Percentiles rank a stretch among this genome's conserved stretches.
phyloP scores from a whole-genome alignment of 805 yeast genomes.

The Kodamaea sagamina region DNA sequence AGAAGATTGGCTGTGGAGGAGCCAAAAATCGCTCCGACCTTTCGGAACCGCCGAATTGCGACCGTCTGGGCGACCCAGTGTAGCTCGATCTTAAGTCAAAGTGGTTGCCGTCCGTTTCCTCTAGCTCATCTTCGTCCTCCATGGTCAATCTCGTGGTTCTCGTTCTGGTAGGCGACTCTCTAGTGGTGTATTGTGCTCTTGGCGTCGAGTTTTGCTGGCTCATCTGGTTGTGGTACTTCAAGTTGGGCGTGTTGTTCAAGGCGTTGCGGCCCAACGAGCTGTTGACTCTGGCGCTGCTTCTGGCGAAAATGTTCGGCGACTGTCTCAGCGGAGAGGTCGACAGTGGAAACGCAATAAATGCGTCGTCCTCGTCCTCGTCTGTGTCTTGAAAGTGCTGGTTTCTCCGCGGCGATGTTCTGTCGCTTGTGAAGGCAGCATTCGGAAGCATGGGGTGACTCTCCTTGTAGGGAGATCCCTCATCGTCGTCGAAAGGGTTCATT shows the following conservation, averaged over 20 bases:
- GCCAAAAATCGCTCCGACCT: conserved; percentile 55
- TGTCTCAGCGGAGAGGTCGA: conserved; percentile 33
- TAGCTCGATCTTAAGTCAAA: conserved; percentile 18
- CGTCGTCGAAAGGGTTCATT: conserved; percentile 34
- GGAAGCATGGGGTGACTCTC: conserved; percentile 39
- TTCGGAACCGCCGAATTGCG: conserved; percentile 33
- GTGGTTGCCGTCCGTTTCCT: conserved; percentile 26
- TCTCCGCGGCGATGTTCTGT: conserved; percentile 40
- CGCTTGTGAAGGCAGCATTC: conserved; percentile 41
- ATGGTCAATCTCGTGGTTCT: conserved; percentile 51
- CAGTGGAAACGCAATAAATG: conserved; percentile 34
- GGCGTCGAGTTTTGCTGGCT: conserved; percentile 10
- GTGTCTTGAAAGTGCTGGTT: conserved; percentile 26
- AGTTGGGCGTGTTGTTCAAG: conserved; percentile 32
- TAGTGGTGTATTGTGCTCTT: conserved; percentile 64
- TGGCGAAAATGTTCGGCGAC: conserved; percentile 46
- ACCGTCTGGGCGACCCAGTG: conserved; percentile 40
- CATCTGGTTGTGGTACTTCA: conserved; percentile 15
- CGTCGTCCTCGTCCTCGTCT: conserved; percentile 22
- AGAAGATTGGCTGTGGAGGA: conserved; percentile 67
- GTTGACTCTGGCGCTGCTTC: conserved; percentile 33
- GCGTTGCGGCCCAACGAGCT: conserved; percentile 19
- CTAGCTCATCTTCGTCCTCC: conserved; percentile 34
- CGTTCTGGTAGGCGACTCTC: conserved; percentile 72
- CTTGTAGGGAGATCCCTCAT: conserved; percentile 34